Conservation (phyloP, 495 filamentous ascomycete species). For the Penicillium lividum region DNA sequence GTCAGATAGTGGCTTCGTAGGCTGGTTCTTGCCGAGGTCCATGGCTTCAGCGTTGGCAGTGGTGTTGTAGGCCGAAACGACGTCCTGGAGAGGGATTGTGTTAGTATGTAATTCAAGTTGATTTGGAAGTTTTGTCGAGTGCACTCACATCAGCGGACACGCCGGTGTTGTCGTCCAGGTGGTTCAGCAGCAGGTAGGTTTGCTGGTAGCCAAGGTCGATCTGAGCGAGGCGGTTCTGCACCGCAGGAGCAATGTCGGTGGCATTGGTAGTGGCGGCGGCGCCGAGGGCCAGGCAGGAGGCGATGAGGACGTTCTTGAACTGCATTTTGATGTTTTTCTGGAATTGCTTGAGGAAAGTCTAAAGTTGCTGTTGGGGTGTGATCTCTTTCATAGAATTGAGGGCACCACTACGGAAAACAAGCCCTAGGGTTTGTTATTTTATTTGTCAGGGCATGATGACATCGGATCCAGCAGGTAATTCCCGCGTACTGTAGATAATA, state of each 20-base stretch:
- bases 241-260: slow-evolving; percentile 14
- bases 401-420: too few species aligned
- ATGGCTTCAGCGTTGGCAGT: slow-evolving; percentile 5
- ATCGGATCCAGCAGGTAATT: not conserved
- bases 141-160: not conserved
- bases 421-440: not conserved
- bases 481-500: not conserved
- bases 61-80: slow-evolving; percentile 11
- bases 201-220: slow-evolving; percentile 16
- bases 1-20: slow-evolving; percentile 7
- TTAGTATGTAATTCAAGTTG: not conserved
- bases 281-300: slow-evolving; percentile 8
- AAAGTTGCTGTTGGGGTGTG: not conserved
- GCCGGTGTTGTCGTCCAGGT: slow-evolving; percentile 1
- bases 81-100: not conserved
- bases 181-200: slow-evolving; percentile 9
- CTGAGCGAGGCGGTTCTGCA: slow-evolving; percentile 13
- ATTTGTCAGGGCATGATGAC: not conserved
- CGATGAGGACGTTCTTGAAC: slow-evolving; percentile 15
- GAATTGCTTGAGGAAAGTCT: too few species aligned
- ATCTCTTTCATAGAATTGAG: not conserved
- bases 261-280: slow-evolving; percentile 11
- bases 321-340: slow-evolving; percentile 9
- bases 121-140: not conserved
- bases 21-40: slow-evolving; percentile 11